Evolutionary conservation across 2,329 filamentous ascomycete genomes (phyloP).

Genomic region (Neofusicoccum ribis): DNA sequence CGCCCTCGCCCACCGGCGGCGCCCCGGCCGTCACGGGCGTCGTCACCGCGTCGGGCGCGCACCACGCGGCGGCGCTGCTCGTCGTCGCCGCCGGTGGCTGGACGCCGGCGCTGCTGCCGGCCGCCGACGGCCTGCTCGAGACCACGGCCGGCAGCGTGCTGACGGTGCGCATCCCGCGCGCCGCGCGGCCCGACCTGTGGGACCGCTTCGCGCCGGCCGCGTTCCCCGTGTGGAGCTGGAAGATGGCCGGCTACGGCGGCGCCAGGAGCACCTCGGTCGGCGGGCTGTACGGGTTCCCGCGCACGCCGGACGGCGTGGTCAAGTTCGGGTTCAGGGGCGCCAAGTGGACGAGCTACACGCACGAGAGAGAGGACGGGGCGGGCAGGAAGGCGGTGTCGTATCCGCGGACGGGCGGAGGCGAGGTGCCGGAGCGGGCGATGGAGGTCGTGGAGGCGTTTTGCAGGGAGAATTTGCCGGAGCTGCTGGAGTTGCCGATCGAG

Average conservation of each 20-base stretch:
- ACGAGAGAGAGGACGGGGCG: slow-evolving; percentile 23
- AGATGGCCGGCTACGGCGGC: slow-evolving; percentile 26
- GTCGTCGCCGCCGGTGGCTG: slow-evolving; percentile 48
- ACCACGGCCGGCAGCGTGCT: slow-evolving; percentile 51
- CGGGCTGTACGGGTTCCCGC: slow-evolving; percentile 50
- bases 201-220: slow-evolving; percentile 43
- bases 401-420: neutral
- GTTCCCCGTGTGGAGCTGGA: slow-evolving; percentile 48
- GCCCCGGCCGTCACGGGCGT: slow-evolving; percentile 40
- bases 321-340: slow-evolving; percentile 55
- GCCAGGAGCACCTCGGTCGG: slow-evolving; percentile 40
- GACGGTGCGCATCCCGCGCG: slow-evolving; percentile 45
- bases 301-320: slow-evolving; percentile 45
- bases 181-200: slow-evolving; percentile 38
- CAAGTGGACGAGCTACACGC: slow-evolving; percentile 47
- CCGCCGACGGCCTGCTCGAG: slow-evolving; percentile 46
- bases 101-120: slow-evolving; percentile 46
- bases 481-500: slow-evolving; percentile 30
- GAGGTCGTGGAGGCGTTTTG: slow-evolving; percentile 37
- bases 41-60: slow-evolving; percentile 43
- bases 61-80: slow-evolving; percentile 43
- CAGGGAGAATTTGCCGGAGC: slow-evolving; percentile 46
- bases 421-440: slow-evolving; percentile 22
- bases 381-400: neutral
- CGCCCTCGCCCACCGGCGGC: neutral